These are phyloP conservation scores for Candida namnaoensis DNA, from an alignment of 805 yeast species.

Conservation along the genomic window DNA sequence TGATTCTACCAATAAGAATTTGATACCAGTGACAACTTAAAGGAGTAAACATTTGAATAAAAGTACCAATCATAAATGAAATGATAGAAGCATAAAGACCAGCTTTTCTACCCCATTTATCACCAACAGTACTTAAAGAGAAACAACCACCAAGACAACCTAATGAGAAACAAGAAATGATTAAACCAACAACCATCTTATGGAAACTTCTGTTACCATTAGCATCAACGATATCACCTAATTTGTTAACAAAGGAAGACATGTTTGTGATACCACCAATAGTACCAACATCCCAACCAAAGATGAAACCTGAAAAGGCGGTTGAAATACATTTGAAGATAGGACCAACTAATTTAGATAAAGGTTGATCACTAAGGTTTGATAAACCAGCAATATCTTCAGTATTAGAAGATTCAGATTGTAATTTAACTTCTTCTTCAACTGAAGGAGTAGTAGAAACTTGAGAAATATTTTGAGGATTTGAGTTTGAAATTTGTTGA, in stretches of 20 bases:
- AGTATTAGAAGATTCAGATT: neutral
- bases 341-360: neutral
- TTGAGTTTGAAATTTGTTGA: no score
- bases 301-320: conserved; percentile 64
- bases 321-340: conserved; percentile 24
- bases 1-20: conserved; percentile 51
- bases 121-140: conserved; percentile 46
- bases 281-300: conserved; percentile 77
- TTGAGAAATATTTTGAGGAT: no score
- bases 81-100: conserved; percentile 46
- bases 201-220: conserved; percentile 32
- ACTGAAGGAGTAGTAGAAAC: neutral
- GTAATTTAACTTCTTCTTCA: no score
- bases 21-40: conserved; percentile 43
- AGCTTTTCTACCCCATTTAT: conserved; percentile 48
- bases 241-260: conserved; percentile 43
- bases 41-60: conserved; percentile 48
- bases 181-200: conserved; percentile 41
- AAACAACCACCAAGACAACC: conserved; percentile 71
- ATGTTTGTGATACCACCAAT: conserved; percentile 64
- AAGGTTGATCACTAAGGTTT: neutral
- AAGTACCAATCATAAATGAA: conserved; percentile 51
- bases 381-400: no score
- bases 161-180: conserved; percentile 50
- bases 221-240: conserved; percentile 33